Base-by-base conservation (phyloP, 106 monocot genomes). In the Acorus gramineus region DNA sequence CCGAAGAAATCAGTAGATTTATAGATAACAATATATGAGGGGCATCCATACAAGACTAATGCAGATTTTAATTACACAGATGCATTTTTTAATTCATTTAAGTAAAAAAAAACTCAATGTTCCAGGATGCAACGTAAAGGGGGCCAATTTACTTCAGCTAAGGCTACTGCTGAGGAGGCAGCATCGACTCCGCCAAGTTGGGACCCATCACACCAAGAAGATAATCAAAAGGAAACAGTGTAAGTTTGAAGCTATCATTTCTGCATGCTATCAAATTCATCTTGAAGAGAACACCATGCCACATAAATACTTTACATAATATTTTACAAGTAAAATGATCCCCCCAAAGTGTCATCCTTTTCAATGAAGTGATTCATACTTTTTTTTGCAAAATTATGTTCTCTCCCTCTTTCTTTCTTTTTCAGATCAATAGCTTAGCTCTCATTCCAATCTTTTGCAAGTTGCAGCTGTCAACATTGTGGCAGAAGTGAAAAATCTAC, bases 61-160 rank as follows among this genome's bases (percentile, higher is more conserved):
- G 47, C 42, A 50, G 8, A 57, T 55, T 52, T 9, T 8, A 65
- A 59, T 4, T 65, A n/a, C 10, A 43, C 12, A 28, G 8, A 61
- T 71, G 10, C 66, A 54, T 6, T 8, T 50, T 47, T 58, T 7
- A 45, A 58, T 10, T 13, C 28, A 28, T 28, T 28, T 28, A 28
- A 28, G 28, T 28, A 28, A 28, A 28, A 28, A 28, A 28, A 28
- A 28, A 28, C 28, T 42, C 5, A 10, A 6, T 57, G 28, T 79
- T 42, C 2, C 72, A 93, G 93, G 71, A 93, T 89, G 88, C 82
- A 88, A 43, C 84, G 93, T 3, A 76, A 77, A 44, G 89, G 82
- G 76, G 88, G 93, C 1, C 85, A 93, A 59, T 93, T 93, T 80
- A 80, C 83, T 69, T 28, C 28, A 28, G 93, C 83, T 49, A 93